Evolutionary conservation across 164 flowering plant genomes (phyloP), one percentile per base, ranked within the genome.

Genomic region (Chimonanthus salicifolius): DNA sequence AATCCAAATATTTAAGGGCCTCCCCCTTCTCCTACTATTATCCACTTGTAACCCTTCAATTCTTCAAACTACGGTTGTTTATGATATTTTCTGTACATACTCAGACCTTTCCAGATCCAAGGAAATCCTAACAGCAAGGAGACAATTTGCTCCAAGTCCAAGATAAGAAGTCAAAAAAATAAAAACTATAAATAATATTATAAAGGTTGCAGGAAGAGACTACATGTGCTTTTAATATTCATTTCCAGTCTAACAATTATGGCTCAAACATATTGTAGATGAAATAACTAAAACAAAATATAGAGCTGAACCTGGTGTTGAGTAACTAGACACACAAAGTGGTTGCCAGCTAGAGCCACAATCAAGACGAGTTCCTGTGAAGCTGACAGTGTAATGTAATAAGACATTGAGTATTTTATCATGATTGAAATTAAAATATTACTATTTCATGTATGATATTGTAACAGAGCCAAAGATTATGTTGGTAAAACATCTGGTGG

Each of bases 321-420:
- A 72, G 64, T 89, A 76, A 62, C 82, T 76, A 50, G 97, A 88
- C 21, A 74, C 81, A 77, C 98, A 92, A 71, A 91, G 90, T 50
- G 84, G 85, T 69, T 84, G 84, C 70, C 84, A 82, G 70, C 82
- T 83, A 45, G 87, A 75, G 69, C 90, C 94, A 74, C 97, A 92
- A 63, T 71, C 68, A 71, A 90, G 94, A 81, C 65, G 82, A 47
- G 84, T 92, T 78, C 89, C 97, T 71, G 89, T 78, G 80, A 91
- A 94, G 80, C 99, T 94, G 93, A 74, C 60, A 15, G 16, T 54
- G 16, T 13, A 54, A 54, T 33, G 33, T 33, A 33, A 33, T 33
- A 33, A 33, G 33, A 33, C 16, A 15, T 7, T 54, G 60, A 54
- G 15, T 54, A 54, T 54, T n/a, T 11, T 13, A 54, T 54, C 11